phyloP scores from a whole-genome alignment of 352 stramenopile genomes.

The Phytophthora ohioensis region DNA sequence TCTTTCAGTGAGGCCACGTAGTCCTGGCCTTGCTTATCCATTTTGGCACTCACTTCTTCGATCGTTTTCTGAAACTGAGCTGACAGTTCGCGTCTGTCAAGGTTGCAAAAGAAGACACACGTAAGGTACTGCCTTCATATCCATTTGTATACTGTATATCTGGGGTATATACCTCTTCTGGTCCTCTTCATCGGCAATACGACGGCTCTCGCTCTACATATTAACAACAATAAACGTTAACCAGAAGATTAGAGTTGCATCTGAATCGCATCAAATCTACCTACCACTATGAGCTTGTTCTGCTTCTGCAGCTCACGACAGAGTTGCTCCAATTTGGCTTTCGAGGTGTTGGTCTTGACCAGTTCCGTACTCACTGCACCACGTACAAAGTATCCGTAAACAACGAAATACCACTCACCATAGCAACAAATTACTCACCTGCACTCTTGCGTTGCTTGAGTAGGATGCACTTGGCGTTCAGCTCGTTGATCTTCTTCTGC shows the following conservation, averaged over 20 bases:
- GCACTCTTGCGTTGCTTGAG: slow-evolving; percentile 78
- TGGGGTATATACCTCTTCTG: slow-evolving; percentile 62
- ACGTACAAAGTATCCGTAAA: not conserved
- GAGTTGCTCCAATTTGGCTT: slow-evolving; percentile 83
- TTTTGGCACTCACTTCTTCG: slow-evolving; percentile 89
- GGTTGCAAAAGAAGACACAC: not conserved
- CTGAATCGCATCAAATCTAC: slow-evolving; percentile 1
- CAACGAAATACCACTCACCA: not conserved
- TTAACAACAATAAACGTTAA: slow-evolving; percentile 2
- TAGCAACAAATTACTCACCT: slow-evolving; percentile 33
- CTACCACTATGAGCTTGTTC: slow-evolving; percentile 87
- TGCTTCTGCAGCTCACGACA: slow-evolving; percentile 90
- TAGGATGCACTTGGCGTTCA: slow-evolving; percentile 84
- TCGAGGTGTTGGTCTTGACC: slow-evolving; percentile 68
- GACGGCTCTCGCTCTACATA: slow-evolving; percentile 71
- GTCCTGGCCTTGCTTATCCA: slow-evolving; percentile 88
- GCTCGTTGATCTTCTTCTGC: slow-evolving; percentile 85
- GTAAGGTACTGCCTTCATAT: not conserved
- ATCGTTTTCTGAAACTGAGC: slow-evolving; percentile 89
- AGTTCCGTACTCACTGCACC: slow-evolving; percentile 68
- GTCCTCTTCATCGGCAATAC: slow-evolving; percentile 87
- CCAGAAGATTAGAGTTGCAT: not conserved
- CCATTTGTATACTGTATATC: not conserved
- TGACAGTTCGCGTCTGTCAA: slow-evolving; percentile 69
- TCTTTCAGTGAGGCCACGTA: slow-evolving; percentile 87